Evolutionary conservation across 2,329 filamentous ascomycete genomes (phyloP).

Genomic region (Phialemonium atrogriseum): DNA sequence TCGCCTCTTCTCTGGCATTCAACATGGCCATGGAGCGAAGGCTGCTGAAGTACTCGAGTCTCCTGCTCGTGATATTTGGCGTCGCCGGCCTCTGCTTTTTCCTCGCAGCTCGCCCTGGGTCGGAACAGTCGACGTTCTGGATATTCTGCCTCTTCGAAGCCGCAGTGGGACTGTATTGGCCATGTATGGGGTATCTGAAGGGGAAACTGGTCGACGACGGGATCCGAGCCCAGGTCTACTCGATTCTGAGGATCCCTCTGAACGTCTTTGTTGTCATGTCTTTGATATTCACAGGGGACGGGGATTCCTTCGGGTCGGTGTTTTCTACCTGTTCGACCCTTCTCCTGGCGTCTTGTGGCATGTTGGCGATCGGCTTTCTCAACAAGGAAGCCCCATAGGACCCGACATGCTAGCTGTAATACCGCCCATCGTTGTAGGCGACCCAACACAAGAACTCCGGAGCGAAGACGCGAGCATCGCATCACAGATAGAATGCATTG

Average conservation of each 20-base stretch:
- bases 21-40: slow-evolving; percentile 24
- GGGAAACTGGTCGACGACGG: slow-evolving; percentile 43
- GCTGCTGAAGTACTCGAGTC: slow-evolving; percentile 17
- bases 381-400: neutral
- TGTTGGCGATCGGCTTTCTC: slow-evolving; percentile 8
- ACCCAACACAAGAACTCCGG: too few species aligned
- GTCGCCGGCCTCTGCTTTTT: slow-evolving; percentile 27
- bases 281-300: slow-evolving; percentile 27
- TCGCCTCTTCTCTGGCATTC: slow-evolving; percentile 49
- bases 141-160: slow-evolving; percentile 48
- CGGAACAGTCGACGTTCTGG: slow-evolving; percentile 38
- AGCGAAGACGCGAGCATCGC: too few species aligned
- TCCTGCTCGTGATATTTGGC: slow-evolving; percentile 29
- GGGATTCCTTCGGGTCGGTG: slow-evolving; percentile 17
- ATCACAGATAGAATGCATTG: too few species aligned
- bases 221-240: slow-evolving; percentile 43
- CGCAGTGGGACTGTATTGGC: slow-evolving; percentile 48
- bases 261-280: slow-evolving; percentile 48
- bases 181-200: slow-evolving; percentile 44
- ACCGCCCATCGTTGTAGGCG: too few species aligned
- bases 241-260: slow-evolving; percentile 45
- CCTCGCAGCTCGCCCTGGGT: slow-evolving; percentile 24
- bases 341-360: slow-evolving; percentile 18
- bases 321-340: slow-evolving; percentile 23
- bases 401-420: too few species aligned